Percentiles rank a stretch among this genome's conserved stretches.
Evolutionary conservation across 1,284 basidiomycete species (phyloP).

Genomic region (Termitomyces sp.): DNA sequence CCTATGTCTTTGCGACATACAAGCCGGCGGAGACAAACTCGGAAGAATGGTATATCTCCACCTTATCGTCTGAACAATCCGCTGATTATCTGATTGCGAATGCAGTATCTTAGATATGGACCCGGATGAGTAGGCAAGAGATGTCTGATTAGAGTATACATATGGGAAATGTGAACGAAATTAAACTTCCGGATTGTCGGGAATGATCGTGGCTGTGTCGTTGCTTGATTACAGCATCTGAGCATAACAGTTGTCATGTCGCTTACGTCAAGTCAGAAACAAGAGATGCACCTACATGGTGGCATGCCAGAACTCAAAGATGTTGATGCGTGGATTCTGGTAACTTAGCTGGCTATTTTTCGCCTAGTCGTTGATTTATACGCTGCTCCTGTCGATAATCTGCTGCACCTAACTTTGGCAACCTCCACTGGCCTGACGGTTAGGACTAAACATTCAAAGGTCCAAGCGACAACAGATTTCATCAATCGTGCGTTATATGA

Average conservation of each 20-base stretch:
- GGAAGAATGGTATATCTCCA: slow-evolving; percentile 59
- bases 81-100: not conserved
- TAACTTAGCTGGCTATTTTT: not conserved
- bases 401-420: not conserved
- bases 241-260: slow-evolving; percentile 2
- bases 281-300: not conserved
- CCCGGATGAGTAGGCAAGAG: slow-evolving; percentile 18
- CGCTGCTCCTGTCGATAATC: not conserved
- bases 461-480: not conserved
- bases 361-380: not conserved
- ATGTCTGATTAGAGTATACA: not conserved
- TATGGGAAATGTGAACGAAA: not conserved
- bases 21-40: slow-evolving; percentile 74
- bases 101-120: slow-evolving; percentile 34
- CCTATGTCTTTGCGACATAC: slow-evolving; percentile 85
- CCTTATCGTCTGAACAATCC: not conserved
- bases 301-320: not conserved
- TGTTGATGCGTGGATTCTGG: not conserved
- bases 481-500: slow-evolving; percentile 3
- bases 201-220: slow-evolving; percentile 10
- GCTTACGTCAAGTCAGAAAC: slow-evolving; percentile 11
- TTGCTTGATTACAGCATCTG: not conserved
- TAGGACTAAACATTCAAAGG: not conserved
- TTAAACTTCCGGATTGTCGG: not conserved
- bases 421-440: not conserved